Base-by-base conservation (phyloP, 2,329 filamentous ascomycete genomes). In the Pestalotiopsis sp. region DNA sequence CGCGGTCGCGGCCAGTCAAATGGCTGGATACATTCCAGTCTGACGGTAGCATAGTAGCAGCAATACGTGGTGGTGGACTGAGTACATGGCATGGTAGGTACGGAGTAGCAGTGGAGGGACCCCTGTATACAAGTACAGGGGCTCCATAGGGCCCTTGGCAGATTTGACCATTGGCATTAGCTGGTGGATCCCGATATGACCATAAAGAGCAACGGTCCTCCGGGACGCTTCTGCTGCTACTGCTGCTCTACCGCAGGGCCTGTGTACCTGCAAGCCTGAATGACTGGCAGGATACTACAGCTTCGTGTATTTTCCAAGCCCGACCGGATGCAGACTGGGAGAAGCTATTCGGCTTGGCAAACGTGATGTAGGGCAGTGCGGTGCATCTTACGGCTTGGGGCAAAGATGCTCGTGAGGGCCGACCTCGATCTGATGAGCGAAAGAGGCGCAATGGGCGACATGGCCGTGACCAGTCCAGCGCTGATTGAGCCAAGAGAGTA, bases 181-280 rank as follows among this genome's bases (percentile, higher is more conserved):
- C 39, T 17, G 26, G 62, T 55, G 40, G 62, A 35, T n/a, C 62
- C 62, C 48, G 48, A 57, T 55, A 65, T 35, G 48, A 56, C 62
- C 62, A 57, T 38, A 65, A 56, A 55, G 40, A 65, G 62, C 24
- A 65, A 65, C 44, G 62, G 62, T 65, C 44, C 40, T 56, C 62
- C 40, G 62, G 48, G 40, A 35, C 44, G 24, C 44, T 56, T 22
- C 61, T 64, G 61, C 59, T 38, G 17, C 14, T n/a, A 30, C 44
- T 52, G 17, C 44, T 52, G 44, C 44, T 52, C 56, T 26, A 35
- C 22, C n/a, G 22, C 56, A 58, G 56, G 56, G 56, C 26, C 26
- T 61, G 58, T 20, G 58, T 38, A 61, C 35, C 60, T 63, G 60
- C 39, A 63, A 63, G 48, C 61, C 10, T 20, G 35, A 7, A 64